These are phyloP conservation scores for Trametes maxima DNA, from an alignment of 768 basidiomycete species.

Conservation along the genomic window DNA sequence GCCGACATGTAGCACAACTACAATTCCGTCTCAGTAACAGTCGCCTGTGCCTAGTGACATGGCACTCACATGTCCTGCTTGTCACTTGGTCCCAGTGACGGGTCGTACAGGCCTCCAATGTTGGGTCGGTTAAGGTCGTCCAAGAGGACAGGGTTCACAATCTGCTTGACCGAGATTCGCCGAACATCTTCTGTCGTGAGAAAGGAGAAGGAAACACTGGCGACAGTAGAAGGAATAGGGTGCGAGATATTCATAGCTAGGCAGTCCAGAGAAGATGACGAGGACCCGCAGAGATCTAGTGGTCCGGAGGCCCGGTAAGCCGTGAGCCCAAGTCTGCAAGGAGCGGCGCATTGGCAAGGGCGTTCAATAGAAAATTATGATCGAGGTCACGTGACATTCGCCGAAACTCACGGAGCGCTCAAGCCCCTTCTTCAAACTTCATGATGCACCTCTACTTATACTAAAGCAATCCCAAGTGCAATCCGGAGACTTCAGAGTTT, in stretches of 20 bases:
- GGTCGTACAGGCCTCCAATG: conserved; percentile 91
- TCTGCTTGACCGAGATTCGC: conserved; percentile 96
- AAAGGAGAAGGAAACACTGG: conserved; percentile 91
- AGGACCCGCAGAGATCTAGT: neutral
- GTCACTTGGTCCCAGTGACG: conserved; percentile 88
- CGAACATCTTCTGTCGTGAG: conserved; percentile 86
- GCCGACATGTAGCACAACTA: conserved; percentile 91
- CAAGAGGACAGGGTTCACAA: conserved; percentile 88
- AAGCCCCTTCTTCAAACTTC: neutral
- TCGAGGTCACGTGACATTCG: conserved; percentile 7
- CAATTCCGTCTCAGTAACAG: conserved; percentile 20
- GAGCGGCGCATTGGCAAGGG: neutral
- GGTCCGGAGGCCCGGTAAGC: neutral
- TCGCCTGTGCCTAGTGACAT: conserved; percentile 1
- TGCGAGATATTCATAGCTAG: conserved; percentile 84
- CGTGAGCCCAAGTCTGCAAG: neutral
- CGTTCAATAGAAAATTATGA: conserved; percentile 23
- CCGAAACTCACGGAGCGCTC: conserved; percentile 11
- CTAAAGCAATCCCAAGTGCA: neutral
- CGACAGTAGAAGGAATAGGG: conserved; percentile 82
- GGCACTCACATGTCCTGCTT: conserved; percentile 84
- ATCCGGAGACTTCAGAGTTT: neutral
- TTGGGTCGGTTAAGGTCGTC: conserved; percentile 95
- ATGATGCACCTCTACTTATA: neutral
- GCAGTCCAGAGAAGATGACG: neutral